Evolutionary conservation across 2,329 filamentous ascomycete genomes (phyloP), one percentile per base, ranked within the genome.

Genomic region (Neonectria neomacrospora): DNA sequence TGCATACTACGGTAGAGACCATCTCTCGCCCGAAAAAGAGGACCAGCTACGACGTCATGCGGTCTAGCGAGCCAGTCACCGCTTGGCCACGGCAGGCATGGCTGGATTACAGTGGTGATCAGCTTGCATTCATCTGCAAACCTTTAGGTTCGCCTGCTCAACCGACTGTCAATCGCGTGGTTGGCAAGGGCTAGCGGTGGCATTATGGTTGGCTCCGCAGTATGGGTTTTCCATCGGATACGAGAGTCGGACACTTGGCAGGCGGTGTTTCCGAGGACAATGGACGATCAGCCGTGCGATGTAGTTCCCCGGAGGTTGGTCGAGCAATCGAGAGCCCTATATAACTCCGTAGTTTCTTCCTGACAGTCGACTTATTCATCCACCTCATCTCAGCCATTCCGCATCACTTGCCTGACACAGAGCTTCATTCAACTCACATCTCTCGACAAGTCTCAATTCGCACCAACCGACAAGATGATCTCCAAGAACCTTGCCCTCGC

Each of bases 401-500:
- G 30, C 20, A 37, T 32, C 32, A 53, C 18, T n/a, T 16, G 5
- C 32, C 30, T 37, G 11, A 18, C n/a, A 18, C 16, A 20, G 37
- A 53, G n/a, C n/a, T n/a, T n/a, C 23, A 42, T 37, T 44, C 44
- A 54, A 50, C 10, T 18, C 45, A n/a, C 26, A 41, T 1, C 26
- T 32, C 28, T 37, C 34, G 5, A 37, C 14, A 50, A 12, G 7
- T 50, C 28, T 26, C 22, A 8, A 22, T 18, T 12, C 12, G n/a
- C 32, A 20, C 52, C 18, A 41, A 22, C 39, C 14, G 10, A 47
- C 63, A 65, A 26, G 30, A 63, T 64, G 52, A 41, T 41, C n/a
- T 41, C 37, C 37, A 68, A 63, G 12, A 12, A 55, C 7, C 10
- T 67, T 11, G 26, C 45, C 23, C 12, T 68, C 28, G 41, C 55